Evolutionary conservation across 1,139 yeast genomes (phyloP).

Genomic region (Pneumocystis oryctolagi): DNA sequence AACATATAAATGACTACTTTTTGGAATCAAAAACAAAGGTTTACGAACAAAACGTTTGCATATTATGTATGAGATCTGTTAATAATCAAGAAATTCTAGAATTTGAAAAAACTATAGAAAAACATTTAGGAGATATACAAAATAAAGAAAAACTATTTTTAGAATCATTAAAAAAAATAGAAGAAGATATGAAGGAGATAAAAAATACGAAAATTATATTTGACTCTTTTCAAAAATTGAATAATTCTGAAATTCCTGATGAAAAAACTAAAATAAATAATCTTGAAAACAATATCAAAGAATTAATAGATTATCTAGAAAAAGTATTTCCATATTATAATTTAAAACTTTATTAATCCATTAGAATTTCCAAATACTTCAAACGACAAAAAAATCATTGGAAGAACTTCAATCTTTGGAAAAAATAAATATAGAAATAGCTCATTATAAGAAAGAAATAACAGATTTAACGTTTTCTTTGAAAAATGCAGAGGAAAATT

Average conservation of each 20-base stretch:
- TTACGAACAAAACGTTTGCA: neutral
- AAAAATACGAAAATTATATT: neutral
- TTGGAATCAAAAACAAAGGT: neutral
- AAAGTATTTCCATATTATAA: neutral
- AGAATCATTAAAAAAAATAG: neutral
- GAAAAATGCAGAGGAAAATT: slow-evolving; percentile 24
- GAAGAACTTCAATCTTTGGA: slow-evolving; percentile 26
- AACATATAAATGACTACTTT: neutral
- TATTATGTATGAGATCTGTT: slow-evolving; percentile 1
- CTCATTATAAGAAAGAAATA: slow-evolving; percentile 18
- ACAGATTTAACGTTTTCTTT: slow-evolving; percentile 15
- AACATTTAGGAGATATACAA: neutral
- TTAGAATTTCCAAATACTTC: neutral
- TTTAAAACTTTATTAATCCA: neutral
- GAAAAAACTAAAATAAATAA: neutral
- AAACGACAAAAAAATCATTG: neutral
- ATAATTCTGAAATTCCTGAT: neutral
- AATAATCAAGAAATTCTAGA: neutral
- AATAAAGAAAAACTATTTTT: neutral
- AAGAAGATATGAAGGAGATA: neutral
- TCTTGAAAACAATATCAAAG: neutral
- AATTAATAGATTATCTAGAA: neutral
- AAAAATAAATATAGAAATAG: slow-evolving; percentile 22
- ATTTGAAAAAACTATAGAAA: neutral
- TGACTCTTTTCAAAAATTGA: neutral